phyloP scores from a whole-genome alignment of 768 basidiomycete species.

The Termitomyces sp. region DNA sequence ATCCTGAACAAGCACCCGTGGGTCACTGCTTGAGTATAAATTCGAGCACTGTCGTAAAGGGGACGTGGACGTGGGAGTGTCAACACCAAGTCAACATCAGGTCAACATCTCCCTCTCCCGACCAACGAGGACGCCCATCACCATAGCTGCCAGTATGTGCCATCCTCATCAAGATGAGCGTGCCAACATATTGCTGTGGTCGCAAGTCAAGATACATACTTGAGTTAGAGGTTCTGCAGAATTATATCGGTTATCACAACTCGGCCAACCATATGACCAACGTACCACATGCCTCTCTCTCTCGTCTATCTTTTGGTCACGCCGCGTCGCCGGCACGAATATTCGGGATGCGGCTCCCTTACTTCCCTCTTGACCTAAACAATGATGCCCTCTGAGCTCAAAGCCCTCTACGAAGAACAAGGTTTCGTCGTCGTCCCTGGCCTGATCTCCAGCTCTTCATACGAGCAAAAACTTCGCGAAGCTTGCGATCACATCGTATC shows the following conservation, averaged over 20 bases:
- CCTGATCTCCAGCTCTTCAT: slow-evolving; percentile 37
- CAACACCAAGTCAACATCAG: background rate
- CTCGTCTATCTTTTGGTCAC: background rate
- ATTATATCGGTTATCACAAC: background rate
- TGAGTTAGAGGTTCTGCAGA: background rate
- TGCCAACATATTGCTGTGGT: background rate
- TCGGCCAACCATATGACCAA: background rate
- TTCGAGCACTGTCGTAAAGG: background rate
- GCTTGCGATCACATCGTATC: slow-evolving; percentile 51
- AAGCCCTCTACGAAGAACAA: slow-evolving; percentile 50
- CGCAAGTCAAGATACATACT: too few relatives aligned
- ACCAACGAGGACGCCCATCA: background rate
- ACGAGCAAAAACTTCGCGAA: slow-evolving; percentile 35
- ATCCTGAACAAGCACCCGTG: background rate
- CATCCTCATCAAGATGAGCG: background rate
- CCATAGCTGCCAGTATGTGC: background rate
- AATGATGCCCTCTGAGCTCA: slow-evolving; percentile 27
- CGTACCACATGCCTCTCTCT: background rate
- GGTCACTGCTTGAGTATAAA: background rate
- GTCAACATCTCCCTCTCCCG: background rate
- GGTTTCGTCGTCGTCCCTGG: slow-evolving; percentile 64
- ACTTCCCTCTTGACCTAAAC: background rate
- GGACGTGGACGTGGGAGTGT: background rate
- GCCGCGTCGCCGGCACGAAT: background rate
- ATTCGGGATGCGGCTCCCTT: background rate